Evolutionary conservation across 768 basidiomycete species (phyloP).

Genomic region (Holtermannia corniformis): DNA sequence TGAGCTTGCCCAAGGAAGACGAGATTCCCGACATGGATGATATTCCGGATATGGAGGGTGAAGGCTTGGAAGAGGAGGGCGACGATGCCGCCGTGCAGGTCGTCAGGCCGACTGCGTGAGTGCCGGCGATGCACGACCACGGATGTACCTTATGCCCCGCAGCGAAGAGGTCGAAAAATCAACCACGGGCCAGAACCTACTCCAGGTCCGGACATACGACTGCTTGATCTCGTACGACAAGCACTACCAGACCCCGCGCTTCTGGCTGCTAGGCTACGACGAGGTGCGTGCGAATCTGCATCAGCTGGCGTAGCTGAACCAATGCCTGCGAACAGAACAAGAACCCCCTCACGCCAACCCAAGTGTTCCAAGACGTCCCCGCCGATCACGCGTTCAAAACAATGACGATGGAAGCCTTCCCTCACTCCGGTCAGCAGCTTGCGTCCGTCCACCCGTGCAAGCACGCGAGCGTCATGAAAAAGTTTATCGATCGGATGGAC

Average conservation of each 20-base stretch:
- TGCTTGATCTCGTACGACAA: conserved; percentile 99
- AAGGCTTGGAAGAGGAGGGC: conserved; percentile 63
- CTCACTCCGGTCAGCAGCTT: conserved; percentile 68
- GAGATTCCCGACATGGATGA: conserved; percentile 91
- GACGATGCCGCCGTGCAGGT: conserved; percentile 62
- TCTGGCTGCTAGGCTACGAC: conserved; percentile 96
- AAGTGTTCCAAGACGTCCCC: conserved; percentile 95
- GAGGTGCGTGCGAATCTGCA: conserved; percentile 68
- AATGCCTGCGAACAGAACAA: conserved; percentile 59
- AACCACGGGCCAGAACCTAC: conserved; percentile 65
- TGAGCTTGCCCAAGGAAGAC: conserved; percentile 21
- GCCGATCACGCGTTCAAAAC: conserved; percentile 97
- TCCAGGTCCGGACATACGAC: conserved; percentile 96
- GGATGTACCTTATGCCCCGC: conserved; percentile 17
- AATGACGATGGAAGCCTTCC: conserved; percentile 95
- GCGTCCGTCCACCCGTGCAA: conserved; percentile 98
- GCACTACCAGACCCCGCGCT: conserved; percentile 95
- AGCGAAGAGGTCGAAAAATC: conserved; percentile 30
- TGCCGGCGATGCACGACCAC: conserved; percentile 47
- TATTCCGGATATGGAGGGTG: conserved; percentile 88
- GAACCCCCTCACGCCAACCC: conserved; percentile 70
- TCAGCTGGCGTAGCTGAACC: too few relatives aligned
- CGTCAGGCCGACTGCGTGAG: conserved; percentile 28
- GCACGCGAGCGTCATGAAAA: conserved; percentile 98
- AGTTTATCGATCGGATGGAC: conserved; percentile 98